These are phyloP conservation scores for Colletotrichum acutatum DNA, from an alignment of 2,329 filamentous ascomycete species.

Conservation along the genomic window DNA sequence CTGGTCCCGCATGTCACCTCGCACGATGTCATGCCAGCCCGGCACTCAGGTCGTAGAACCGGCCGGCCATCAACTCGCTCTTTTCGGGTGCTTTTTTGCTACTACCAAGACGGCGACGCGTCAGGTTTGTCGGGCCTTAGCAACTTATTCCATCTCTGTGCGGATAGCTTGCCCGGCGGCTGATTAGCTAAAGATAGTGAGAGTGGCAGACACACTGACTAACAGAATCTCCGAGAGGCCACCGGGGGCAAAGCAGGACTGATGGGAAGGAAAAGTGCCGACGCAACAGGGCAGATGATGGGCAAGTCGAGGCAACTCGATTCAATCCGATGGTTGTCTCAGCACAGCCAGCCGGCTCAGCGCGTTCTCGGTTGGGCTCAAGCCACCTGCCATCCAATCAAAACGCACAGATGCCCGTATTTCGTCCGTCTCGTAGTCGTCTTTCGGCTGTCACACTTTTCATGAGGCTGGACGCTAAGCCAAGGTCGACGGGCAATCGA, in stretches of 20 bases:
- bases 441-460: neutral
- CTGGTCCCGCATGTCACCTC: constrained; percentile 1
- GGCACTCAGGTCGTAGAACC: constrained; percentile 9
- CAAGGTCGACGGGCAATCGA: neutral
- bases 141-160: no score
- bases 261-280: neutral
- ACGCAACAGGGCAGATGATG: neutral
- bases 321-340: constrained; percentile 1
- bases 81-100: neutral
- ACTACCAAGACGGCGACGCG: neutral
- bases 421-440: neutral
- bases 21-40: constrained; percentile 17
- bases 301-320: neutral
- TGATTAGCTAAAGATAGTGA: neutral
- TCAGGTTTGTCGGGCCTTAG: neutral
- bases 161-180: neutral
- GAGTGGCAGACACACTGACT: neutral
- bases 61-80: neutral
- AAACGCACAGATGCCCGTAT: constrained; percentile 16
- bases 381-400: constrained; percentile 32
- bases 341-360: constrained; percentile 21
- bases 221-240: neutral
- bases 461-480: constrained; percentile 4
- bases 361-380: neutral
- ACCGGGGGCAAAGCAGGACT: neutral